Evolutionary conservation across 108 stramenopile species (phyloP).

Genomic region (Cyclostephanos invisitatus): DNA sequence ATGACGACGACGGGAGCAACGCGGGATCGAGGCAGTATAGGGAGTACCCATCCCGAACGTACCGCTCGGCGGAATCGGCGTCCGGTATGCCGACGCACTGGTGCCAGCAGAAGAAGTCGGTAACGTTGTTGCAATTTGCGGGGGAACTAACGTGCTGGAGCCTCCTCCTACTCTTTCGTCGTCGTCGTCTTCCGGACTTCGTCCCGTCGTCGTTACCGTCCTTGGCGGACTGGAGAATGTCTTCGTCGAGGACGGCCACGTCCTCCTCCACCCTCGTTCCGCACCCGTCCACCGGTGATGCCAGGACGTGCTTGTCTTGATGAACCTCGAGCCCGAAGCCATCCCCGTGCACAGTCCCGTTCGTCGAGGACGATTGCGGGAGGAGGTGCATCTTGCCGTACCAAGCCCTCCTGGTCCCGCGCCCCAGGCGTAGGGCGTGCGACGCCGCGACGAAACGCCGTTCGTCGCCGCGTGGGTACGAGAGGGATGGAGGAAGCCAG

Average conservation of each 20-base stretch:
- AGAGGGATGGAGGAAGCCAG: slow-evolving; percentile 45
- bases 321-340: slow-evolving; percentile 25
- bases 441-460: slow-evolving; percentile 55
- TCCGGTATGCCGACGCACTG: slow-evolving; percentile 75
- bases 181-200: not conserved
- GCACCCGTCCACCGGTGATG: slow-evolving; percentile 37
- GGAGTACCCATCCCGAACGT: slow-evolving; percentile 61
- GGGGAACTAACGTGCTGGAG: slow-evolving; percentile 59
- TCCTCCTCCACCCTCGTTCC: slow-evolving; percentile 20
- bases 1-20: slow-evolving; percentile 32
- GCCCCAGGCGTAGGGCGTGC: slow-evolving; percentile 64
- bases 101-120: slow-evolving; percentile 87
- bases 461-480: not conserved
- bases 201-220: not conserved
- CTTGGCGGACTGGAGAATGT: not conserved
- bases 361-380: slow-evolving; percentile 29
- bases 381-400: slow-evolving; percentile 83
- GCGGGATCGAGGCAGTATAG: slow-evolving; percentile 80
- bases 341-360: slow-evolving; percentile 10
- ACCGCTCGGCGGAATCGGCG: slow-evolving; percentile 43
- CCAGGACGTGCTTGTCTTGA: slow-evolving; percentile 30
- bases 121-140: slow-evolving; percentile 67
- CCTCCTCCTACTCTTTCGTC: slow-evolving; percentile 5
- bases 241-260: no score
- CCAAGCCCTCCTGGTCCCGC: slow-evolving; percentile 53